Evolutionary conservation across 164 flowering plant genomes (phyloP).

Genomic region (Chloranthus sessilifolius): DNA sequence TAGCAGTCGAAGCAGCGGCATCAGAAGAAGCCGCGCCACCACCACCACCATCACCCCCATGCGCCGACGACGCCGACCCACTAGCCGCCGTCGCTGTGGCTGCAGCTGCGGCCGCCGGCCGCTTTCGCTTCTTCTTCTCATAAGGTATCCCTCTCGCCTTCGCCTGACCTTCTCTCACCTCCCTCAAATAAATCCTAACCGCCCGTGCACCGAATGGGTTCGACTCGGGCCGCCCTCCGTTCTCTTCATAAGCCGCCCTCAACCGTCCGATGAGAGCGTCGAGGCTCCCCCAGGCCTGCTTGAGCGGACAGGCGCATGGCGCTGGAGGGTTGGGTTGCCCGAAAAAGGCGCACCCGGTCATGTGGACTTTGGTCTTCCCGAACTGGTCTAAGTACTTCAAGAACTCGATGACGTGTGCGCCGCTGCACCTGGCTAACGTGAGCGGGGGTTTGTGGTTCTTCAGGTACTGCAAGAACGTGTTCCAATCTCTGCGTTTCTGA

Average conservation of each 20-base stretch:
- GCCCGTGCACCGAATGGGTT: slow-evolving; percentile 36
- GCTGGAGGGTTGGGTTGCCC: slow-evolving; percentile 33
- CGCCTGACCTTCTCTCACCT: slow-evolving; percentile 31
- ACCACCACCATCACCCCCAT: slow-evolving; percentile 3
- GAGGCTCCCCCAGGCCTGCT: slow-evolving; percentile 44
- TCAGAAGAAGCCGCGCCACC: slow-evolving; percentile 1
- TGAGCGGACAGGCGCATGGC: slow-evolving; percentile 32
- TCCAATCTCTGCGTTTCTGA: slow-evolving; percentile 42
- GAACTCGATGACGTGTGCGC: slow-evolving; percentile 34
- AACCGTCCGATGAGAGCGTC: slow-evolving; percentile 37
- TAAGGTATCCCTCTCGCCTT: slow-evolving; percentile 38
- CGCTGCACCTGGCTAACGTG: slow-evolving; percentile 24
- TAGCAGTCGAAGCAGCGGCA: too few species aligned
- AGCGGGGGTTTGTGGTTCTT: slow-evolving; percentile 37
- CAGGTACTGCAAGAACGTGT: slow-evolving; percentile 34
- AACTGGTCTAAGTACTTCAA: slow-evolving; percentile 37
- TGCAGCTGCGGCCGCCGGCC: slow-evolving; percentile 6
- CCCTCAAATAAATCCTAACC: slow-evolving; percentile 29
- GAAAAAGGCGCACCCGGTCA: slow-evolving; percentile 25
- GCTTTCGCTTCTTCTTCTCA: slow-evolving; percentile 38
- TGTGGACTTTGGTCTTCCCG: slow-evolving; percentile 38
- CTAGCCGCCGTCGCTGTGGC: background rate
- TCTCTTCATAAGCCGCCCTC: slow-evolving; percentile 37
- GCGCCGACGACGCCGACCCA: background rate
- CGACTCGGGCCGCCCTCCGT: slow-evolving; percentile 32